These are phyloP conservation scores for Psilocybe cyanescens DNA, from an alignment of 768 basidiomycete genomes.

Conservation along the genomic window DNA sequence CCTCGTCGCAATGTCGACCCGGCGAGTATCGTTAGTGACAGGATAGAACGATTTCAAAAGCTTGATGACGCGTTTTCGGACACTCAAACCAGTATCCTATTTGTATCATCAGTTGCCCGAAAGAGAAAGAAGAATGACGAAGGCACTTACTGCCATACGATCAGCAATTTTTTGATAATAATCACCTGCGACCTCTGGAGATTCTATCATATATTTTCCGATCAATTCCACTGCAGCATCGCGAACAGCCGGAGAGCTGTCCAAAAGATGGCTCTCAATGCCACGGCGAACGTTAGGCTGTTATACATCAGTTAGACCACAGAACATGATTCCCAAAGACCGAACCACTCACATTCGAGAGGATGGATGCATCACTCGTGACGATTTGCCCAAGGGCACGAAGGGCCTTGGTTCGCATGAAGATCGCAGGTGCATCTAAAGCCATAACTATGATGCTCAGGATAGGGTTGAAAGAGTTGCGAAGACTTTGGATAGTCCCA, in stretches of 20 bases:
- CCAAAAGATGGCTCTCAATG: conserved; percentile 89
- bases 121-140: not conserved
- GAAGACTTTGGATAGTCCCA: conserved; percentile 74
- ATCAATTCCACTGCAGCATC: conserved; percentile 97
- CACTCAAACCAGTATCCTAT: conserved; percentile 92
- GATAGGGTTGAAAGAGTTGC: conserved; percentile 83
- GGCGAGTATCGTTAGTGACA: conserved; percentile 60
- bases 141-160: conserved; percentile 77
- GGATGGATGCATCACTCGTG: conserved; percentile 83
- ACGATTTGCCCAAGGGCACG: conserved; percentile 89
- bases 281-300: conserved; percentile 81
- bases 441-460: conserved; percentile 78
- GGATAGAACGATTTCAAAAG: conserved; percentile 83
- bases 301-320: not conserved
- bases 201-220: conserved; percentile 95
- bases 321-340: not conserved
- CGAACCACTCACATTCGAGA: conserved; percentile 62
- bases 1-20: conserved; percentile 80
- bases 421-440: conserved; percentile 85
- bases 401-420: conserved; percentile 93
- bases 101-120: conserved; percentile 1
- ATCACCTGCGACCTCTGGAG: conserved; percentile 84
- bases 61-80: conserved; percentile 96
- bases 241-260: conserved; percentile 92
- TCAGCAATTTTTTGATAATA: conserved; percentile 90